A percentile compares a stretch with the other conserved stretches of the same genome.
phyloP scores from a whole-genome alignment of 192 early-diverging fungal species.

The Coemansia sp. region DNA sequence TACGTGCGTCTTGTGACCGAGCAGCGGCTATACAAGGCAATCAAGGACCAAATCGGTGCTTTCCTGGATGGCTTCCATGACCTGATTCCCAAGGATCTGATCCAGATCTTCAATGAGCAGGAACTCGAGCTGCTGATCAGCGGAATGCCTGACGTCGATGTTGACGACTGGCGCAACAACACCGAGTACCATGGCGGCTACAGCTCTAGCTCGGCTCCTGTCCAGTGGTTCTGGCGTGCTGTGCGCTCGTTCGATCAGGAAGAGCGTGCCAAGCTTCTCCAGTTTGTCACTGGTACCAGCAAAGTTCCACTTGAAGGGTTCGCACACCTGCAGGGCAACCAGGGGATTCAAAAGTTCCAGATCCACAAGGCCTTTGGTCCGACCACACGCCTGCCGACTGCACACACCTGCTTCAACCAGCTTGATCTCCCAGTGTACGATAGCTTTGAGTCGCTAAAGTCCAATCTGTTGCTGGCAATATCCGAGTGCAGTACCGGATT shows the following conservation, averaged over 20 bases:
- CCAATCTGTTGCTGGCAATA: slow-evolving; percentile 82
- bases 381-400: slow-evolving; percentile 84
- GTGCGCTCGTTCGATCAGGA: slow-evolving; percentile 97
- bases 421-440: slow-evolving; percentile 93
- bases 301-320: slow-evolving; percentile 99
- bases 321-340: slow-evolving; percentile 84
- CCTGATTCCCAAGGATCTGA: slow-evolving; percentile 85
- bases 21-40: slow-evolving; percentile 86
- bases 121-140: slow-evolving; percentile 98
- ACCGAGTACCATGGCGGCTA: slow-evolving; percentile 95
- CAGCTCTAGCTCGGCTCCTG: slow-evolving; percentile 76
- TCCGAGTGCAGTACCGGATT: slow-evolving; percentile 91
- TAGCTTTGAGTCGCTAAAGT: slow-evolving; percentile 82
- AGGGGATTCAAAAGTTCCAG: slow-evolving; percentile 97
- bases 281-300: slow-evolving; percentile 96
- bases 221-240: slow-evolving; percentile 99
- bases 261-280: slow-evolving; percentile 94
- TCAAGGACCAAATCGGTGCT: slow-evolving; percentile 90
- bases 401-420: slow-evolving; percentile 99
- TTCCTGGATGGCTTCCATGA: slow-evolving; percentile 96
- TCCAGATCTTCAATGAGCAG: slow-evolving; percentile 98
- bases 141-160: slow-evolving; percentile 97
- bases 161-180: slow-evolving; percentile 99
- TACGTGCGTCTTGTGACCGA: slow-evolving; percentile 93
- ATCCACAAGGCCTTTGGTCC: slow-evolving; percentile 95